Evolutionary conservation across 805 yeast species (phyloP).

Genomic region (Saccharomycopsis vini): DNA sequence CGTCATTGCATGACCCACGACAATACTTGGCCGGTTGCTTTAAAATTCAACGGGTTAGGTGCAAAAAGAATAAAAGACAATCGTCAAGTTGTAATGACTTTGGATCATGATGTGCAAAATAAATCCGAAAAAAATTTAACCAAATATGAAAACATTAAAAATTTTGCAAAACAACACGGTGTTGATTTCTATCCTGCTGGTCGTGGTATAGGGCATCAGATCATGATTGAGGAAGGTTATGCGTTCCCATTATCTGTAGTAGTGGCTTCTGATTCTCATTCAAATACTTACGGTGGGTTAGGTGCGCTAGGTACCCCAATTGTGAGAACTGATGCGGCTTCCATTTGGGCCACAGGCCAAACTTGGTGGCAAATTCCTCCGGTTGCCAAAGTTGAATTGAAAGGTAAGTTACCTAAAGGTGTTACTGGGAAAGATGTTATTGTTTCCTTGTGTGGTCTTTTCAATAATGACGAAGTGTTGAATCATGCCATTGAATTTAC

Average conservation of each 20-base stretch:
- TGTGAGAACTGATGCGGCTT: slow-evolving; percentile 97
- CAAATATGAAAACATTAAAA: slow-evolving; percentile 81
- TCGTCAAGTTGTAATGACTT: slow-evolving; percentile 88
- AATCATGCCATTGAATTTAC: slow-evolving; percentile 91
- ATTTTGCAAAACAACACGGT: slow-evolving; percentile 83
- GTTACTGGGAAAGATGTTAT: slow-evolving; percentile 96
- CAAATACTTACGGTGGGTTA: slow-evolving; percentile 95
- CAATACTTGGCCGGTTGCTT: slow-evolving; percentile 98
- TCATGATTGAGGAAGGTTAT: slow-evolving; percentile 98
- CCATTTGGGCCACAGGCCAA: slow-evolving; percentile 99
- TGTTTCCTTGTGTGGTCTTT: slow-evolving; percentile 88
- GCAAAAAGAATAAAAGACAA: slow-evolving; percentile 76
- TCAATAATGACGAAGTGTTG: slow-evolving; percentile 86
- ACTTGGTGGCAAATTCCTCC: slow-evolving; percentile 99
- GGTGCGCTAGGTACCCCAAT: slow-evolving; percentile 96
- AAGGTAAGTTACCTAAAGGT: slow-evolving; percentile 74
- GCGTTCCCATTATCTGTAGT: slow-evolving; percentile 90
- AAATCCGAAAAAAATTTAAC: slow-evolving; percentile 78
- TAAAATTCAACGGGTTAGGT: slow-evolving; percentile 91
- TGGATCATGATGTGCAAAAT: slow-evolving; percentile 98
- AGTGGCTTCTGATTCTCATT: slow-evolving; percentile 96
- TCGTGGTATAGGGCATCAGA: slow-evolving; percentile 97
- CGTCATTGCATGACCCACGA: slow-evolving; percentile 99
- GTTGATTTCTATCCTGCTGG: slow-evolving; percentile 98
- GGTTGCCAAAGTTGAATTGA: slow-evolving; percentile 85